These are phyloP conservation scores for Hemisphaericaspora lyxosophila DNA, from an alignment of 1,139 yeast genomes.

Conservation along the genomic window DNA sequence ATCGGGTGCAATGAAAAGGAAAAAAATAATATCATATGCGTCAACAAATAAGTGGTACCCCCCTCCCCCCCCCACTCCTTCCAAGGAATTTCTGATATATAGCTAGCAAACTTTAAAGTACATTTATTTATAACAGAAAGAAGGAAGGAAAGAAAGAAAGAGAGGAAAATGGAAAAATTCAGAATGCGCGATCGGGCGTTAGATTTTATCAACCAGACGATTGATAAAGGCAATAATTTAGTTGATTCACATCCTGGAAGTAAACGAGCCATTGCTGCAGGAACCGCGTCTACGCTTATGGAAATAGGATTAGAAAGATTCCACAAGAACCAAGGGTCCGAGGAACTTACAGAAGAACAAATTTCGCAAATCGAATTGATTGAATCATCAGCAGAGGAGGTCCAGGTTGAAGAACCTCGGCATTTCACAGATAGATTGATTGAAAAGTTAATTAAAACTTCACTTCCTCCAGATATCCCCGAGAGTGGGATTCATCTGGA, in stretches of 20 bases:
- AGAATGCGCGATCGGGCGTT: slow-evolving; percentile 10
- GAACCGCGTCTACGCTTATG: slow-evolving; percentile 58
- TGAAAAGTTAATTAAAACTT: slow-evolving; percentile 50
- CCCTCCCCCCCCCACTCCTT: too few relatives aligned
- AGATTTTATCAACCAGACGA: slow-evolving; percentile 16
- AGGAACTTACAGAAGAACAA: slow-evolving; percentile 18
- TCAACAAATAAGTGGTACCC: too few relatives aligned
- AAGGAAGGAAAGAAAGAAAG: too few relatives aligned
- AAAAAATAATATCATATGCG: too few relatives aligned
- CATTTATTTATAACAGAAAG: too few relatives aligned
- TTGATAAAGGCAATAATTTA: slow-evolving; percentile 17
- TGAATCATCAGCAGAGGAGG: slow-evolving; percentile 28
- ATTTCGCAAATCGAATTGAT: slow-evolving; percentile 18
- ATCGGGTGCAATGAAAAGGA: too few relatives aligned
- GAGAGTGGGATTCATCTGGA: too few relatives aligned
- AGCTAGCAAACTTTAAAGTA: too few relatives aligned
- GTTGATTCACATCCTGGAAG: slow-evolving; percentile 35
- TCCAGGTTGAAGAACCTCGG: slow-evolving; percentile 6
- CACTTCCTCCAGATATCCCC: slow-evolving; percentile 38
- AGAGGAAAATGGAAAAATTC: neutral
- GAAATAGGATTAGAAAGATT: slow-evolving; percentile 51
- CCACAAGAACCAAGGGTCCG: slow-evolving; percentile 14
- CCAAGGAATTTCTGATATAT: too few relatives aligned
- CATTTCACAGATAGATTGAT: slow-evolving; percentile 62
- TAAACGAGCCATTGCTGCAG: slow-evolving; percentile 53